A percentile compares a stretch with the other conserved stretches of the same genome.
Evolutionary conservation across 306 rosid genomes (phyloP).

Genomic region (Potentilla sterilis): DNA sequence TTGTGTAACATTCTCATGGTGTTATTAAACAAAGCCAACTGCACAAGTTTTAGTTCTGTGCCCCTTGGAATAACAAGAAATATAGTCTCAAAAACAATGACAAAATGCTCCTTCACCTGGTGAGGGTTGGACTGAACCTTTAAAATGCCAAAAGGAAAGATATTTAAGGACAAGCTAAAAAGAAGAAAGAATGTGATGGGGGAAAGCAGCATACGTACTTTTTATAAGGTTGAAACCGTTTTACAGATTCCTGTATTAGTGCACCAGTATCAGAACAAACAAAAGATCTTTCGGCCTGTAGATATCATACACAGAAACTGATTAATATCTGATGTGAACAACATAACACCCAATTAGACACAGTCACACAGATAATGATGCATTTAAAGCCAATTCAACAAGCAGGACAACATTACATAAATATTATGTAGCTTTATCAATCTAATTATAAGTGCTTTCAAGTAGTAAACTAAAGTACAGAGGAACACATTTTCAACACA

Average conservation of each 20-base stretch:
- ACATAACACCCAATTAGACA: conserved; percentile 10
- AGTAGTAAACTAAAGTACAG: neutral
- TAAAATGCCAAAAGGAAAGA: neutral
- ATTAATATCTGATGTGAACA: conserved; percentile 2
- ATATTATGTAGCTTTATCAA: neutral
- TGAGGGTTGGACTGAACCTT: neutral
- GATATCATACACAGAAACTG: conserved; percentile 28
- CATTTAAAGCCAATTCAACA: neutral
- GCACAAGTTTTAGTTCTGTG: neutral
- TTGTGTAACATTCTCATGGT: neutral
- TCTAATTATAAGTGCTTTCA: neutral
- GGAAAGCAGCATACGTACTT: conserved; percentile 40
- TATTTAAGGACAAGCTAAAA: neutral
- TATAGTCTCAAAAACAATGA: neutral
- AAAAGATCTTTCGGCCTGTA: conserved; percentile 78
- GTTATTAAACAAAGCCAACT: neutral
- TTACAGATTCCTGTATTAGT: conserved; percentile 53
- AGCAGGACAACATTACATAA: neutral
- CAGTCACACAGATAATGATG: neutral
- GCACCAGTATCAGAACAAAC: conserved; percentile 93
- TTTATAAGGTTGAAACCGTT: conserved; percentile 60
- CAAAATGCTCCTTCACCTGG: neutral
- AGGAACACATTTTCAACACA: neutral
- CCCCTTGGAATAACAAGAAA: neutral
- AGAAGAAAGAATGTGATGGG: conserved; percentile 10